phyloP scores from a whole-genome alignment of 2,329 filamentous ascomycete species.

The Alternaria triticimaculans region DNA sequence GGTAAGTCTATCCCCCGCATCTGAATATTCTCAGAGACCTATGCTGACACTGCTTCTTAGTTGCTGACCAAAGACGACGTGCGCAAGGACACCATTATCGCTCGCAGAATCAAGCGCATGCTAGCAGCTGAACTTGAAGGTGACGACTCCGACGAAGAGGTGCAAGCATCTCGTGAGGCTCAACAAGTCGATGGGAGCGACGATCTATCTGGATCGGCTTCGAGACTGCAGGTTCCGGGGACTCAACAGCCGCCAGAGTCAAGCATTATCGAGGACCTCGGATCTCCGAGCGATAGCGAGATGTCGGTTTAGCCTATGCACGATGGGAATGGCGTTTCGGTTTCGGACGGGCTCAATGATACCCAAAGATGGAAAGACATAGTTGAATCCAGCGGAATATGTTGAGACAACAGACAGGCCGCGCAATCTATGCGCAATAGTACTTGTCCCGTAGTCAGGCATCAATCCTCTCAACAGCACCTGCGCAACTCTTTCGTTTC shows the following conservation, averaged over 20 bases:
- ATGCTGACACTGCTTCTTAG: conserved; percentile 23
- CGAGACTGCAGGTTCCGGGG: conserved; percentile 3
- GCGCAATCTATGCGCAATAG: not conserved
- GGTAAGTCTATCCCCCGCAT: conserved; percentile 27
- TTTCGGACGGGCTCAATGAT: conserved; percentile 6
- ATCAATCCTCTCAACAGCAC: conserved; percentile 1
- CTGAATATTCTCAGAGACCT: not conserved
- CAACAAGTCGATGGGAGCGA: conserved; percentile 1
- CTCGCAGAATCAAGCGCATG: conserved; percentile 48
- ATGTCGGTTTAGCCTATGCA: conserved; percentile 1
- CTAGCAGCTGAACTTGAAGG: conserved; percentile 34
- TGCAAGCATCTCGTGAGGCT: conserved; percentile 8
- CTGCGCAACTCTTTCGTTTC: not conserved
- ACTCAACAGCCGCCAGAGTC: conserved; percentile 22
- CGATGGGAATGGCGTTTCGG: not conserved
- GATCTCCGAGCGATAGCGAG: conserved; percentile 21
- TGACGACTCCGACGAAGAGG: conserved; percentile 36
- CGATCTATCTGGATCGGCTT: not conserved
- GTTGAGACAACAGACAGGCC: not conserved
- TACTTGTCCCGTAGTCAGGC: not conserved
- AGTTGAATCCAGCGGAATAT: not conserved
- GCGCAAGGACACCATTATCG: conserved; percentile 37
- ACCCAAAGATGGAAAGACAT: not conserved
- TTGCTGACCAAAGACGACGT: conserved; percentile 41
- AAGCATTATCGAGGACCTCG: conserved; percentile 30